Percentiles rank a stretch among this genome's conserved stretches.
These are phyloP conservation scores for Alternaria longipes DNA, from an alignment of 2,329 filamentous ascomycete species.

Conservation along the genomic window DNA sequence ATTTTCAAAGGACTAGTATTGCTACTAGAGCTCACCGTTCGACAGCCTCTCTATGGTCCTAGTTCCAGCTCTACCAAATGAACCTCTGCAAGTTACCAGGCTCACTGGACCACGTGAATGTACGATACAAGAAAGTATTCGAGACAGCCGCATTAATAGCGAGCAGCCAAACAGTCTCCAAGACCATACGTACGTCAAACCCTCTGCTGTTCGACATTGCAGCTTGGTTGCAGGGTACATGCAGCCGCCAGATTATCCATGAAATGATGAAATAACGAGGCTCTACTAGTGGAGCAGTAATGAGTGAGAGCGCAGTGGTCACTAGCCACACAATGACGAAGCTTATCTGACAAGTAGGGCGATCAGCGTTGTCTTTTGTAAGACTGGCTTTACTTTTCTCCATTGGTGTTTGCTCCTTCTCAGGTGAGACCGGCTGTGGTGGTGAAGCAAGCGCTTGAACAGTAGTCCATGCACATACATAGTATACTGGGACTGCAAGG, in stretches of 20 bases:
- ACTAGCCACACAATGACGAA: conserved; percentile 71
- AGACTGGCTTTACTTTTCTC: conserved; percentile 10
- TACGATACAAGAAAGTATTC: conserved; percentile 74
- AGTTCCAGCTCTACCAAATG: conserved; percentile 63
- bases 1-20: background rate
- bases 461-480: conserved; percentile 72
- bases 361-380: conserved; percentile 7
- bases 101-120: conserved; percentile 73
- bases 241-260: conserved; percentile 90
- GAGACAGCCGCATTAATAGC: conserved; percentile 72
- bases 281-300: conserved; percentile 92
- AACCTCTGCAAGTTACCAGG: conserved; percentile 74
- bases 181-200: conserved; percentile 57
- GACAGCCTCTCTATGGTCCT: background rate
- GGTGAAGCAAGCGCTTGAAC: conserved; percentile 67
- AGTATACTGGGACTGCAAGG: conserved; percentile 74
- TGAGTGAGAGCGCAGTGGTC: conserved; percentile 77
- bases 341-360: conserved; percentile 38
- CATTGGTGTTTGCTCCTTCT: conserved; percentile 1
- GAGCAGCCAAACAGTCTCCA: conserved; percentile 76
- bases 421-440: conserved; percentile 31
- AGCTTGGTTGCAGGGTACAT: conserved; percentile 66
- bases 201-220: conserved; percentile 20
- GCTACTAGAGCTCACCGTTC: background rate
- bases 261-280: conserved; percentile 96